phyloP scores from a whole-genome alignment of 2,329 filamentous ascomycete genomes.

The Ophioceras dolichostomum region DNA sequence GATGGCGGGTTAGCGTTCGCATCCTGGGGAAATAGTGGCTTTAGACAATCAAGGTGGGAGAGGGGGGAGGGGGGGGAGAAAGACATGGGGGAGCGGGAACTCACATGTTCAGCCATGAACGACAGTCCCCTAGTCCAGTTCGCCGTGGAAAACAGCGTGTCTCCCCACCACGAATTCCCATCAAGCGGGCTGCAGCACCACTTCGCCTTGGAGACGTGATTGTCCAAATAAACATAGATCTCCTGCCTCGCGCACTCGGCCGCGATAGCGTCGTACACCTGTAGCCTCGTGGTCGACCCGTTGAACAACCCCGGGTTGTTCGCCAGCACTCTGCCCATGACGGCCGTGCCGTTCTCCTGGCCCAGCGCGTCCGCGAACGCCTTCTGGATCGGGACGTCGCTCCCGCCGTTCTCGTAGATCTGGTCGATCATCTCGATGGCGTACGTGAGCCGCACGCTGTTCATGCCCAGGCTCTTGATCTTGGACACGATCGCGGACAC shows the following conservation, averaged over 20 bases:
- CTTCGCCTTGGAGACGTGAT: slow-evolving; percentile 33
- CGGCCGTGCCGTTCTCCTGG: slow-evolving; percentile 29
- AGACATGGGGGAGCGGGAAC: slow-evolving; percentile 7
- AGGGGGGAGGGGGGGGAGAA: background rate
- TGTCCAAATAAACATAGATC: slow-evolving; percentile 36
- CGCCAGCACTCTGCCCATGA: slow-evolving; percentile 30
- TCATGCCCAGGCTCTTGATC: slow-evolving; percentile 39
- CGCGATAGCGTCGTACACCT: slow-evolving; percentile 42
- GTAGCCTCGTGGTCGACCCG: slow-evolving; percentile 30
- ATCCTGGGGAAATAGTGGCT: no score
- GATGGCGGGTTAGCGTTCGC: background rate
- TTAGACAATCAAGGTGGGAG: background rate
- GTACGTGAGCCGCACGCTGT: slow-evolving; percentile 41
- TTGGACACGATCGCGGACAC: slow-evolving; percentile 32
- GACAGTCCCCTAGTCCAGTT: slow-evolving; percentile 41
- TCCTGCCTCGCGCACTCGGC: slow-evolving; percentile 33
- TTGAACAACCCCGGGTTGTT: slow-evolving; percentile 38
- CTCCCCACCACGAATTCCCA: slow-evolving; percentile 39
- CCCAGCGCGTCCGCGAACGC: slow-evolving; percentile 28
- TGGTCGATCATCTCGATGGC: slow-evolving; percentile 44
- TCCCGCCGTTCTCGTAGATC: slow-evolving; percentile 23
- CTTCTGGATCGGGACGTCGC: slow-evolving; percentile 22
- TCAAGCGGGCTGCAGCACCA: slow-evolving; percentile 36
- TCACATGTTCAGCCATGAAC: slow-evolving; percentile 38
- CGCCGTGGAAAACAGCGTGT: slow-evolving; percentile 35